These are phyloP conservation scores for Cladorrhinum samala DNA, from an alignment of 495 filamentous ascomycete species.

Conservation along the genomic window DNA sequence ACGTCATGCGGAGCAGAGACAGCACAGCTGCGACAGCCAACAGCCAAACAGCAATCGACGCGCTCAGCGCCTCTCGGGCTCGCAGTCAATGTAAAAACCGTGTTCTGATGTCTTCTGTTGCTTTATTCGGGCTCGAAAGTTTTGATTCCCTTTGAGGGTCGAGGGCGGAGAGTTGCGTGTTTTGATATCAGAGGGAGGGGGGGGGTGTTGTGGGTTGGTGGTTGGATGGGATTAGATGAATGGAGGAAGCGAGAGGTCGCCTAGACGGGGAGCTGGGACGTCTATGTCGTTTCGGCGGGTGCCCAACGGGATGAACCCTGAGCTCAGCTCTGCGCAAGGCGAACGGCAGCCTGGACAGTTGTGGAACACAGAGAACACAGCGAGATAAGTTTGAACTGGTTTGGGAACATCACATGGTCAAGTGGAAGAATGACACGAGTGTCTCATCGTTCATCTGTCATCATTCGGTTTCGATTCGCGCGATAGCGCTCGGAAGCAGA, in stretches of 20 bases:
- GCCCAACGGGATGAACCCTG: neutral
- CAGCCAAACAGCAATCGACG: constrained; percentile 2
- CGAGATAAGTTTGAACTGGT: neutral
- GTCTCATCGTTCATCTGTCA: constrained; percentile 2
- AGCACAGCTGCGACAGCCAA: constrained; percentile 5
- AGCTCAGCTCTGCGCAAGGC: neutral
- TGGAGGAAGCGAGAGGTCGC: neutral
- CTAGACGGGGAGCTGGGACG: neutral
- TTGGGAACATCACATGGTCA: constrained; percentile 22
- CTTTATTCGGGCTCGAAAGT: neutral
- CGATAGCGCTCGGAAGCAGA: constrained; percentile 12
- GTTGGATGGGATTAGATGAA: neutral
- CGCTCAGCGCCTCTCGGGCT: constrained; percentile 9
- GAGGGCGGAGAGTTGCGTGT: neutral
- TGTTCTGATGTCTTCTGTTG: neutral
- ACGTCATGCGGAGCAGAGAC: constrained; percentile 30
- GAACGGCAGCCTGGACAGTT: neutral
- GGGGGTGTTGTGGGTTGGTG: neutral
- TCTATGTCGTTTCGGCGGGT: neutral
- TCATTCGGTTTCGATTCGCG: constrained; percentile 7
- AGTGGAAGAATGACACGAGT: constrained; percentile 28
- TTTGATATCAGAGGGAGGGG: neutral
- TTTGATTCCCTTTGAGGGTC: neutral
- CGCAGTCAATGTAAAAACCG: neutral
- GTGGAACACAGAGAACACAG: neutral